Conservation (phyloP, 257 asterid species). For the Solanum appendiculatum region DNA sequence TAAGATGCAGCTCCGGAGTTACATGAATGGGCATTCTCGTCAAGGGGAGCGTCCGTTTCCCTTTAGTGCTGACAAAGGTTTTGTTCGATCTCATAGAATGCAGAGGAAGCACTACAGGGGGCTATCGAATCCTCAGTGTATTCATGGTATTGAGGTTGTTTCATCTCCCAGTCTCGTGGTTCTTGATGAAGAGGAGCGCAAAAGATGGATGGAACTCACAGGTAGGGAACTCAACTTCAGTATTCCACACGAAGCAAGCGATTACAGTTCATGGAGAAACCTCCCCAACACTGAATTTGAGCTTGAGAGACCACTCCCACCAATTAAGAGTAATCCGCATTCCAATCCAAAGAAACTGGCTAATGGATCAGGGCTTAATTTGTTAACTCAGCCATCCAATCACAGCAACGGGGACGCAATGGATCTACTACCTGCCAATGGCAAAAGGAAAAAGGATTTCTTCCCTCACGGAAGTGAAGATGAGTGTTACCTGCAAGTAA, state of each 20-base stretch:
- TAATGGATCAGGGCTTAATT: constrained; percentile 62
- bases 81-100: constrained; percentile 90
- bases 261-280: constrained; percentile 74
- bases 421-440: constrained; percentile 39
- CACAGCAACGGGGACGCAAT: constrained; percentile 48
- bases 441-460: constrained; percentile 62
- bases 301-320: constrained; percentile 47
- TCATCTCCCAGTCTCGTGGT: constrained; percentile 48
- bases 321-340: constrained; percentile 28
- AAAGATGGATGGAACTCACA: constrained; percentile 78
- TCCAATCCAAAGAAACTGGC: constrained; percentile 48
- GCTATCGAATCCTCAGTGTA: constrained; percentile 90
- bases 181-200: constrained; percentile 64
- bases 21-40: constrained; percentile 95
- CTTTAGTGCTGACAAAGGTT: constrained; percentile 73
- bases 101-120: constrained; percentile 93
- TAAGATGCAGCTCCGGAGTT: constrained; percentile 94
- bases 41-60: constrained; percentile 91
- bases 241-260: constrained; percentile 72
- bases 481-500: constrained; percentile 33
- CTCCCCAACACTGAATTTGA: constrained; percentile 71
- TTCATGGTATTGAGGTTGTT: constrained; percentile 81
- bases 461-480: constrained; percentile 39
- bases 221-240: constrained; percentile 65
- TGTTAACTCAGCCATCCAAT: constrained; percentile 43